Base-by-base conservation (phyloP, 2,329 filamentous ascomycete species). In the Fusarium musae region DNA sequence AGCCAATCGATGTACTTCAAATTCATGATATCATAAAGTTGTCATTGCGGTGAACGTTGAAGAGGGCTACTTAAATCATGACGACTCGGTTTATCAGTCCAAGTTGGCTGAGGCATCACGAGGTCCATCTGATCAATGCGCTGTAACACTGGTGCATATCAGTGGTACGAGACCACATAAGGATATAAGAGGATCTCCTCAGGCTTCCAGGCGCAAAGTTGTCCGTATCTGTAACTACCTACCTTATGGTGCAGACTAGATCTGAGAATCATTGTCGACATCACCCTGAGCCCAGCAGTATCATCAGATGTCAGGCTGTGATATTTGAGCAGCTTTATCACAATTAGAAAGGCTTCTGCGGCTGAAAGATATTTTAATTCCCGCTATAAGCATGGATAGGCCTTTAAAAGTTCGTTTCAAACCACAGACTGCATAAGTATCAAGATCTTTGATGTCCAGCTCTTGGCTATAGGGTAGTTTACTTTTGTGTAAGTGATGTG, bases 211-310 rank as follows among this genome's bases (percentile, higher is more conserved):
- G 3, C 3, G 26, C 6, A 13, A 39, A n/a, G 5, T 26, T 26
- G 21, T 36, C 17, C 49, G 12, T 36, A 26, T 26, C 2, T n/a
- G 23, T 5, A 28, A 9, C 6, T 39, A 39, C 16, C 9, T 19
- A 19, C 17, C 9, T 13, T 40, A 40, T 40, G 39, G 6, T n/a
- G 1, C 6, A n/a, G 10, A n/a, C 19, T 28, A 5, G 19, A 15
- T 30, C 19, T 12, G 0, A 30, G 5, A 26, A 6, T 9, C 9
- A 26, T 4, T 19, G 4, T 19, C 2, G 6, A 8, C 16, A 0
- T 28, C 0, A 6, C 2, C 15, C 5, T 28, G 17, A 16, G 9
- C 17, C 32, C 12, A 3, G 5, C 23, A 28, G 10, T 16, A 37
- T 28, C 0, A 17, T 28, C 15, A 5, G n/a, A 23, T 23, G 12